Percentiles rank a stretch among this genome's conserved stretches.
These are phyloP conservation scores for Salvia miltiorrhiza DNA, from an alignment of 257 asterid genomes.

Conservation along the genomic window DNA sequence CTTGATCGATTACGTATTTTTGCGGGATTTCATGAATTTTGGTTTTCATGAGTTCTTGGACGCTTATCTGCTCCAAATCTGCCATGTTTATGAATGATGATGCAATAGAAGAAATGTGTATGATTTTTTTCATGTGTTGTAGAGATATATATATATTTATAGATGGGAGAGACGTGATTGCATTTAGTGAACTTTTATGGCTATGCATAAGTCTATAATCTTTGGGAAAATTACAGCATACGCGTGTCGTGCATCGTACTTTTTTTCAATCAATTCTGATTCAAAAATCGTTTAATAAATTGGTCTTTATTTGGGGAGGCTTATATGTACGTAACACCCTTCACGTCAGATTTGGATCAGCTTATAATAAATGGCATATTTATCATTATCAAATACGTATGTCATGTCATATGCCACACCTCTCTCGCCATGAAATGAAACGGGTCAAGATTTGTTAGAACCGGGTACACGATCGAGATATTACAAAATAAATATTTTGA, in stretches of 20 bases:
- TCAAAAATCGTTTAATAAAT: neutral
- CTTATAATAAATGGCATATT: too few relatives aligned
- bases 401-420: too few relatives aligned
- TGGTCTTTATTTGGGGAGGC: too few relatives aligned
- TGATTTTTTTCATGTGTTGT: neutral
- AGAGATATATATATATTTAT: neutral
- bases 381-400: too few relatives aligned
- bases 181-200: neutral
- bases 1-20: constrained; percentile 33
- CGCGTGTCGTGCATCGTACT: neutral
- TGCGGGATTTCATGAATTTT: constrained; percentile 29
- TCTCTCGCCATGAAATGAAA: too few relatives aligned
- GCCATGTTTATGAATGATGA: neutral
- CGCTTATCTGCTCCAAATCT: constrained; percentile 4
- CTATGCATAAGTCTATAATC: neutral
- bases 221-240: neutral
- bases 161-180: neutral
- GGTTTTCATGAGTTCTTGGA: constrained; percentile 42
- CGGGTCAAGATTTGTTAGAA: too few relatives aligned
- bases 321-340: too few relatives aligned
- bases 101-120: neutral
- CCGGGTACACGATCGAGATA: too few relatives aligned
- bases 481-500: too few relatives aligned
- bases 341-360: too few relatives aligned
- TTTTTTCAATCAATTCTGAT: neutral